phyloP scores from a whole-genome alignment of 805 yeast species.

The Cyberlindnera amylophila region DNA sequence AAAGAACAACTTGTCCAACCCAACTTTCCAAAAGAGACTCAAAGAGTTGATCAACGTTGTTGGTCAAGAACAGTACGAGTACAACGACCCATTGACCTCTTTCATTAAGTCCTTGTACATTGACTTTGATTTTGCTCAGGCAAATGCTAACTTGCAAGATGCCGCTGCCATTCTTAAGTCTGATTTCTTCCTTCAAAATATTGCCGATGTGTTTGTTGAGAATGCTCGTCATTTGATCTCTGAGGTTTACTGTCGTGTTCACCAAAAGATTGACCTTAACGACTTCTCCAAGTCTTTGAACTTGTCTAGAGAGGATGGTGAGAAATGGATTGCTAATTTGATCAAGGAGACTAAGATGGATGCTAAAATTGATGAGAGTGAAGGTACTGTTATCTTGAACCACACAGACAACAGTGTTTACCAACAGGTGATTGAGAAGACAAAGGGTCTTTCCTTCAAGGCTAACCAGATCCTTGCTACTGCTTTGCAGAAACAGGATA shows the following conservation, averaged over 20 bases:
- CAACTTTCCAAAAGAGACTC: slow-evolving; percentile 47
- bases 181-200: slow-evolving; percentile 52
- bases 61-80: slow-evolving; percentile 61
- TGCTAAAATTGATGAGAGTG: slow-evolving; percentile 50
- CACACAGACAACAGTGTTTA: slow-evolving; percentile 53
- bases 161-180: slow-evolving; percentile 45
- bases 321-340: slow-evolving; percentile 47
- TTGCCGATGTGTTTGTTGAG: slow-evolving; percentile 39
- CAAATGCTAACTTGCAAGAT: slow-evolving; percentile 44
- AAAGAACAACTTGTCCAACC: slow-evolving; percentile 27
- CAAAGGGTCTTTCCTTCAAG: slow-evolving; percentile 60
- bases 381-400: slow-evolving; percentile 49
- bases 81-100: slow-evolving; percentile 58
- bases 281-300: slow-evolving; percentile 43
- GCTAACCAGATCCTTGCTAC: slow-evolving; percentile 53
- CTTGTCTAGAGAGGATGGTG: slow-evolving; percentile 43
- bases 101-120: slow-evolving; percentile 52
- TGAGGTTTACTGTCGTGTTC: slow-evolving; percentile 53
- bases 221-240: slow-evolving; percentile 48
- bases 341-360: slow-evolving; percentile 48
- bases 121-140: slow-evolving; percentile 54
- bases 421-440: slow-evolving; percentile 65
- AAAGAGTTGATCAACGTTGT: slow-evolving; percentile 56
- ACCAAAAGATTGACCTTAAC: slow-evolving; percentile 43
- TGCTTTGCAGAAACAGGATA: slow-evolving; percentile 33